Base-by-base conservation (phyloP, 2,329 filamentous ascomycete genomes). In the Allantophomopsis cytisporea region DNA sequence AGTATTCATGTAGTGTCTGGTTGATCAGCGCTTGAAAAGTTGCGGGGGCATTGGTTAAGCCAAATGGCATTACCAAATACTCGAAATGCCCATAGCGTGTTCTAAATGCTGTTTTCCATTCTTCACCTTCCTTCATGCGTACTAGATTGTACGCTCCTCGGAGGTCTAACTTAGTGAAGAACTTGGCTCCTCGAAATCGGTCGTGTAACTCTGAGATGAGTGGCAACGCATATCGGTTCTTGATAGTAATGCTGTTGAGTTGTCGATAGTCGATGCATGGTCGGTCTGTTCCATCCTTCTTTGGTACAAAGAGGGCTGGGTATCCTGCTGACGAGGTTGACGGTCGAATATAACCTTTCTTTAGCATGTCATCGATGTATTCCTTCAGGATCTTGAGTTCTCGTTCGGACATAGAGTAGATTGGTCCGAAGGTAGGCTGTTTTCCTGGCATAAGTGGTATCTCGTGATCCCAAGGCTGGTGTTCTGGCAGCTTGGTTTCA, bases 231-330 rank as follows among this genome's bases (percentile, higher is more conserved):
- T 58, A 58, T 1, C 47, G 37, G 41, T 62, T 50, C 45, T 61
- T 59, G 18, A 51, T 49, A 3, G 50, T 61, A n/a, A 60, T 42
- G 0, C 43, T 41, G 37, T 63, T 64, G 1, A 63, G 44, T 1
- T 30, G 43, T 38, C 48, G 36, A 44, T 62, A 64, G 41, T 63
- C 49, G 5, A 62, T 46, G 45, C 45, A 62, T 33, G 62, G 39
- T 15, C 47, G 42, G 7, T 58, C 39, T 7, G 41, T 46, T 3
- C 52, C 44, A 36, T 52, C 48, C 5, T 49, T 49, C 44, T 60
- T 62, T 18, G 38, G 42, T 16, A 56, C 43, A 47, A 60, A 59
- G n/a, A n/a, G n/a, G n/a, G n/a, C n/a, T n/a, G 0, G 18, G 18
- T 20, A 20, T 20, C 18, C 7, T 4, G 18, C 18, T 20, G 61